Evolutionary conservation across 768 basidiomycete species (phyloP).

Genomic region (Dioszegia crocea): DNA sequence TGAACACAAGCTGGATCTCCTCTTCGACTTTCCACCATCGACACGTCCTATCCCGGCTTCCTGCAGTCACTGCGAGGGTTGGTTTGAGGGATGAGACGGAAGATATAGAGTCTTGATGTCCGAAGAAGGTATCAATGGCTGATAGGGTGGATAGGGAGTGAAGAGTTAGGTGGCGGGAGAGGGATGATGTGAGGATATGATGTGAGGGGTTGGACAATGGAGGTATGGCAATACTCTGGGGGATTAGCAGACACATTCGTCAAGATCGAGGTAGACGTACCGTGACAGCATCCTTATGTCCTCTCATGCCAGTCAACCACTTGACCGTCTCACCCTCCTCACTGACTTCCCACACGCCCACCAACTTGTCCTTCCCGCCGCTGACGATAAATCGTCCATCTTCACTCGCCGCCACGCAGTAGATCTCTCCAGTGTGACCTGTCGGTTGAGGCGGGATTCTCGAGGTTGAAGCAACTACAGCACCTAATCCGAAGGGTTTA

Average conservation of each 20-base stretch:
- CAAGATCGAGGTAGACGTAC: slow-evolving; percentile 53
- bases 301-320: slow-evolving; percentile 78
- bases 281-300: slow-evolving; percentile 67
- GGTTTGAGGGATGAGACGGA: slow-evolving; percentile 73
- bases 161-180: slow-evolving; percentile 66
- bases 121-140: slow-evolving; percentile 93
- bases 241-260: neutral
- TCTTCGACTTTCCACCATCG: slow-evolving; percentile 96
- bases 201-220: slow-evolving; percentile 62
- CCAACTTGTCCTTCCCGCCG: slow-evolving; percentile 73
- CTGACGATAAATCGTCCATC: slow-evolving; percentile 83
- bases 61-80: slow-evolving; percentile 80
- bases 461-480: slow-evolving; percentile 53
- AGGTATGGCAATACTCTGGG: slow-evolving; percentile 58
- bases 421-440: slow-evolving; percentile 84
- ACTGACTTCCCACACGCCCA: slow-evolving; percentile 77
- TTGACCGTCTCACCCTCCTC: slow-evolving; percentile 53
- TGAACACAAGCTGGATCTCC: slow-evolving; percentile 89
- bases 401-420: slow-evolving; percentile 73
- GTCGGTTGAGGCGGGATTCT: slow-evolving; percentile 51
- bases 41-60: slow-evolving; percentile 83
- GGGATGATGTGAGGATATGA: slow-evolving; percentile 69
- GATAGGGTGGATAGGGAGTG: slow-evolving; percentile 64
- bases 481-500: slow-evolving; percentile 37
- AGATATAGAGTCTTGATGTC: slow-evolving; percentile 85